Percentiles rank a stretch among this genome's conserved stretches.
Conservation (phyloP, 73 alveolate genomes). For the Tetrahymena borealis region DNA sequence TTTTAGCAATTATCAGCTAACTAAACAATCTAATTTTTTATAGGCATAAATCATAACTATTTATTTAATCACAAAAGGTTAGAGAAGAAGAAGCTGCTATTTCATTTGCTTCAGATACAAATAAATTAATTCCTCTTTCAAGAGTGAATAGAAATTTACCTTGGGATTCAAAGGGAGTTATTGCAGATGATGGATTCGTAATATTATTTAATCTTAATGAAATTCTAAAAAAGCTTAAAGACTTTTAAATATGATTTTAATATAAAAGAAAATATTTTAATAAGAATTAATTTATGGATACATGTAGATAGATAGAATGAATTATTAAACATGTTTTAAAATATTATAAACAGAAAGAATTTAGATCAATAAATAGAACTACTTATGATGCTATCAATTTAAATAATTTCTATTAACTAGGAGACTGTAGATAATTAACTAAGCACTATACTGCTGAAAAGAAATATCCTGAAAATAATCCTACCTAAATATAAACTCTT, state of each 20-base stretch:
- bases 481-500: background rate
- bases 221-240: background rate
- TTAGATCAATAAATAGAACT: background rate
- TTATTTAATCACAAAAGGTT: background rate
- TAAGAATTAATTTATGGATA: background rate
- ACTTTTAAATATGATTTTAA: too few species aligned
- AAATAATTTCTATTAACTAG: background rate
- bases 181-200: background rate
- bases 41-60: too few species aligned
- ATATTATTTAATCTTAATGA: background rate
- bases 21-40: too few species aligned
- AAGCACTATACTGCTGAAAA: background rate
- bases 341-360: background rate
- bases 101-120: background rate
- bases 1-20: background rate
- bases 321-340: background rate
- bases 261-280: too few species aligned
- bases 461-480: background rate
- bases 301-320: background rate
- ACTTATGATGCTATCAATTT: background rate
- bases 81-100: background rate
- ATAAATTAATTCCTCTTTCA: background rate
- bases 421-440: background rate
- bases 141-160: background rate
- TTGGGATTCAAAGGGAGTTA: background rate